Base-by-base conservation (phyloP, 495 filamentous ascomycete genomes). In the Hamigera avellanea region DNA sequence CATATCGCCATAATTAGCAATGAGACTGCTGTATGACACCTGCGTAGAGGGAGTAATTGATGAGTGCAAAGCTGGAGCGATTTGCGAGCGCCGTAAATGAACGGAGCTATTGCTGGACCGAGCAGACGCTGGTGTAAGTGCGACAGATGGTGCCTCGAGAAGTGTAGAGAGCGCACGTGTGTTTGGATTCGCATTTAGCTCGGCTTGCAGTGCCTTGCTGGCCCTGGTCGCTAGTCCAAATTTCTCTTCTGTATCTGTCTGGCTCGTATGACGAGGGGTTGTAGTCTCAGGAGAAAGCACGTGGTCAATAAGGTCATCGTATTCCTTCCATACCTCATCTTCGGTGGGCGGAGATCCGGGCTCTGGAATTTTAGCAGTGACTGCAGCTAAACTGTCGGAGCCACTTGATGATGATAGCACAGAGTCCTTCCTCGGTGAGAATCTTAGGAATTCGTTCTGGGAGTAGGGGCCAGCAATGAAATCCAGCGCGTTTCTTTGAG, bases 281-380 rank as follows among this genome's bases (percentile, higher is more conserved):
- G 57, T 46, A 13, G 53, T 49, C 2, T 65, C 57, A 10, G 76
- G 70, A 0, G 75, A 75, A 12, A 75, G 64, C 9, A 81, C 75
- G 31, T 86, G 75, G 43, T 83, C 83, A 36, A 95, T 72, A 12
- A 93, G 64, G 49, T 96, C 91, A 52, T 95, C 80, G 44, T 91
- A 96, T 54, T 98, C 87, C 26, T 81, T 76, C 91, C 91, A 98
- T 13, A 95, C 70, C 49, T 96, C 91, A 47, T 96, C 91, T 44
- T 87, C 81, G 12, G 64, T 76, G 4, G 76, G 67, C 6, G 67
- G 73, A 6, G 72, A 69, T 19, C 58, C 66, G 8, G 72, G 62
- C 12, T 59, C 52, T 4, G 81, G 81, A 26, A 81, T 52, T 3
- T 82, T 56, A 16, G 81, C 80, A 8, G 72, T 81, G 6, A 75